Conservation (phyloP, 2,329 filamentous ascomycete species). For the Coniella vitis region DNA sequence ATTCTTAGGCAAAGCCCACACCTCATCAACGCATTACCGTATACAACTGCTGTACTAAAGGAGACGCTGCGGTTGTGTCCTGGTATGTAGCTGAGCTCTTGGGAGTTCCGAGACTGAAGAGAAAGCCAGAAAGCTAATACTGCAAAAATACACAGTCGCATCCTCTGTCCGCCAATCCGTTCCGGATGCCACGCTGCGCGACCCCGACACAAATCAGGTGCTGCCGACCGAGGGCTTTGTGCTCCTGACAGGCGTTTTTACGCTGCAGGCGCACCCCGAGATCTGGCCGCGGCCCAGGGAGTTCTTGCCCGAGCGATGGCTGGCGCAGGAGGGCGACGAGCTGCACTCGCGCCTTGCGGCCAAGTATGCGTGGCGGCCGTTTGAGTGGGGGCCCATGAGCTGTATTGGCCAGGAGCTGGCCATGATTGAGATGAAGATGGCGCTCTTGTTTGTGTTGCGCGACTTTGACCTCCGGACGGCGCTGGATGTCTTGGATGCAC, state of each 20-base stretch:
- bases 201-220: conserved; percentile 24
- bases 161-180: conserved; percentile 29
- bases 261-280: conserved; percentile 24
- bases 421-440: conserved; percentile 27
- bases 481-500: conserved; percentile 5
- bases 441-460: conserved; percentile 12
- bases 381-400: conserved; percentile 29
- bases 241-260: conserved; percentile 16
- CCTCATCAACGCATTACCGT: conserved; percentile 41
- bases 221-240: conserved; percentile 30
- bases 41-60: conserved; percentile 45
- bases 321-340: conserved; percentile 21
- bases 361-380: conserved; percentile 25
- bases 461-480: conserved; percentile 8
- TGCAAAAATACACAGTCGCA: conserved; percentile 31
- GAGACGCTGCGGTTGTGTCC: conserved; percentile 43
- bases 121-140: background rate
- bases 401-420: conserved; percentile 32
- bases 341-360: conserved; percentile 20
- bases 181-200: conserved; percentile 27
- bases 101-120: background rate
- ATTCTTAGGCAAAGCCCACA: conserved; percentile 33
- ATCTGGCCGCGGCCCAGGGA: conserved; percentile 30
- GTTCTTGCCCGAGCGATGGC: conserved; percentile 38
- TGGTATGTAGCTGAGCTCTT: background rate